Conservation (phyloP, 305 asterid genomes). For the Fraxinus baroniana region DNA sequence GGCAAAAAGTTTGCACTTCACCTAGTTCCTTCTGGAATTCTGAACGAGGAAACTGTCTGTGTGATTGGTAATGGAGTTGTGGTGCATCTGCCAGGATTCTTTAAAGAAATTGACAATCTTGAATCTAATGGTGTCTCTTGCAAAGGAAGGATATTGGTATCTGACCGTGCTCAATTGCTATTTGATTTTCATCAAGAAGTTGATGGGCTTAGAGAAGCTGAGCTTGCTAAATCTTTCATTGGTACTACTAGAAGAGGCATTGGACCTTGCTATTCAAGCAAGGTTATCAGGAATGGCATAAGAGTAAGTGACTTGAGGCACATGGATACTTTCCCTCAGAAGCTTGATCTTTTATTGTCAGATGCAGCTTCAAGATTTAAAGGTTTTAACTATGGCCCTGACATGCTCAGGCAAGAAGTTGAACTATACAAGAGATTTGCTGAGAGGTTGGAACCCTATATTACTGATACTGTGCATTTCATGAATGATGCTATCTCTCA, state of each 20-base stretch:
- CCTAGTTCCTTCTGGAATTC: slow-evolving; percentile 95
- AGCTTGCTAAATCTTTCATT: slow-evolving; percentile 84
- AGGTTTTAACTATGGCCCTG: slow-evolving; percentile 69
- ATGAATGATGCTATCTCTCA: slow-evolving; percentile 69
- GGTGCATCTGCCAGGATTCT: slow-evolving; percentile 83
- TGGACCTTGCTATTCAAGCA: slow-evolving; percentile 94
- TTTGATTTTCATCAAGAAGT: slow-evolving; percentile 89
- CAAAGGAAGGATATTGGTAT: slow-evolving; percentile 79
- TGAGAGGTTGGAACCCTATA: slow-evolving; percentile 83
- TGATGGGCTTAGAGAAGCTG: slow-evolving; percentile 90
- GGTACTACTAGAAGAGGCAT: slow-evolving; percentile 95
- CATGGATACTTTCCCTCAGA: slow-evolving; percentile 89
- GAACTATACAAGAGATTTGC: slow-evolving; percentile 74
- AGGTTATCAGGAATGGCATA: slow-evolving; percentile 90
- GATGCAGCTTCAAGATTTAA: slow-evolving; percentile 87
- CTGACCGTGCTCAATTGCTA: slow-evolving; percentile 89
- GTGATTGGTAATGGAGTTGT: slow-evolving; percentile 96
- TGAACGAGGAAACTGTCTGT: slow-evolving; percentile 72
- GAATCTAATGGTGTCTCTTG: slow-evolving; percentile 85
- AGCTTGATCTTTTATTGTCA: slow-evolving; percentile 74
- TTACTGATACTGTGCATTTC: slow-evolving; percentile 82
- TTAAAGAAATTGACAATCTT: slow-evolving; percentile 78
- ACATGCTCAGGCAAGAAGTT: slow-evolving; percentile 83
- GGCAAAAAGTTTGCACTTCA: slow-evolving; percentile 96
- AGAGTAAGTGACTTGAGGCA: slow-evolving; percentile 94